Percentiles rank a stretch among this genome's conserved stretches.
Evolutionary conservation across 1,139 yeast genomes (phyloP).

Genomic region (Trichomonascaceae sp.): DNA sequence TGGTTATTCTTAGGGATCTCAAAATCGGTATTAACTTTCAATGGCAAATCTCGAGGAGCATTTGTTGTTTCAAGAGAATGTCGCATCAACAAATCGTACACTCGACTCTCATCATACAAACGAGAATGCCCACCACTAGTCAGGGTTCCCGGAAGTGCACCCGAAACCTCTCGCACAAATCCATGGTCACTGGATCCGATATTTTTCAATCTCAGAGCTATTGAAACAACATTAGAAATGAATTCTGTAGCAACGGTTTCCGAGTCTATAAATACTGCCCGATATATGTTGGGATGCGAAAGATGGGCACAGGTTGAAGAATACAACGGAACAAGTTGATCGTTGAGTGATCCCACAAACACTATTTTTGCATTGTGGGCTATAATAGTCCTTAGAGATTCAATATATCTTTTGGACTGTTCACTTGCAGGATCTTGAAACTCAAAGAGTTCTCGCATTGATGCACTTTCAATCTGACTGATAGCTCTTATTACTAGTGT

Average conservation of each 20-base stretch:
- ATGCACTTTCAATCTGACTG: constrained; percentile 83
- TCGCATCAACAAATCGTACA: constrained; percentile 72
- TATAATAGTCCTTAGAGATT: constrained; percentile 58
- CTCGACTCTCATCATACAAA: constrained; percentile 78
- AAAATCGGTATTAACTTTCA: constrained; percentile 25
- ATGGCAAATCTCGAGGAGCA: constrained; percentile 28
- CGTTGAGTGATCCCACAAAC: constrained; percentile 83
- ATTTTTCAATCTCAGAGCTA: constrained; percentile 38
- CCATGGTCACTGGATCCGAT: constrained; percentile 36
- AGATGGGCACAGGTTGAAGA: constrained; percentile 80
- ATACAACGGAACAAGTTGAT: constrained; percentile 86
- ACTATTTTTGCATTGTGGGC: constrained; percentile 69
- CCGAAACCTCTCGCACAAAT: constrained; percentile 69
- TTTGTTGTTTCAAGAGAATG: constrained; percentile 74
- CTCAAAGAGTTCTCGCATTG: constrained; percentile 78
- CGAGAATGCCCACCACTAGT: constrained; percentile 95
- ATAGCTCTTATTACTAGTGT: constrained; percentile 79
- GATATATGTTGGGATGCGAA: constrained; percentile 80
- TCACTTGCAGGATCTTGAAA: constrained; percentile 69
- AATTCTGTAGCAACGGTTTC: constrained; percentile 48
- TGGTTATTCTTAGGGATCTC: constrained; percentile 40
- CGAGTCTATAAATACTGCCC: constrained; percentile 85
- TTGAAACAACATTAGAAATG: constrained; percentile 44
- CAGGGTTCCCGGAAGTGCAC: constrained; percentile 78
- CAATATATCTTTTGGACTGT: constrained; percentile 66